Evolutionary conservation across 2,329 filamentous ascomycete species (phyloP), one percentile per base, ranked within the genome.

Genomic region (Fusarium floridanum): DNA sequence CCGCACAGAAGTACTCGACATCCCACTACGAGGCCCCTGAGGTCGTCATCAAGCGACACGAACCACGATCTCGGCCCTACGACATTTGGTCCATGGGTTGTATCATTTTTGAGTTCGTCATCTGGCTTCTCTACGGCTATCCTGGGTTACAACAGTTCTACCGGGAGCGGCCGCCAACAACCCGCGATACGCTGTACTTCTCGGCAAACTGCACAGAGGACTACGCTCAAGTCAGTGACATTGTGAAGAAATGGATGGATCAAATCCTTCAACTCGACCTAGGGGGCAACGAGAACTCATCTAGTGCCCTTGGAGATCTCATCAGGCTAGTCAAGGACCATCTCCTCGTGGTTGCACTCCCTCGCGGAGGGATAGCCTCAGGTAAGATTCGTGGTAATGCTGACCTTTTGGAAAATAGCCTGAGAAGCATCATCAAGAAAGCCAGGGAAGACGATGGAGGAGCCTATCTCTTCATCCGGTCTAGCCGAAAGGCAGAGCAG

Each of bases 41-140:
- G 17, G 66, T 64, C 0, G 65, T 57, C 16, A 74, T 41, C 4
- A 66, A 22, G 5, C 45, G 11, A 27, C 20, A 37, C 0, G 60
- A 11, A 59, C 71, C 1, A 56, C 24, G 72, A 5, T 80, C 80
- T 0, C 72, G 79, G 0, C 67, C 66, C 0, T 82, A 80, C 14
- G 81, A 82, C 7, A 71, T 77, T 6, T 82, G 81, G 81, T 80
- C 80, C 0, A 72, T 82, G 57, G 81, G 81, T 0, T 81, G 79
- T 24, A 76, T 82, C 8, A 72, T 74, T 0, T 65, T 82, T 1
- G 80, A 82, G 59, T 78, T 77, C 1, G 22, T 78, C 3, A 73
- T 80, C 6, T 82, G 81, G 81, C 39, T 82, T 0, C 62, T 81
- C 0, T 77, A 77, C 8, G 80, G 79, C 2, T 29, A 41, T 10